A percentile compares a stretch with the other conserved stretches of the same genome.
Conservation (phyloP, 2,329 filamentous ascomycete species). For the Ascosphaera apis region DNA sequence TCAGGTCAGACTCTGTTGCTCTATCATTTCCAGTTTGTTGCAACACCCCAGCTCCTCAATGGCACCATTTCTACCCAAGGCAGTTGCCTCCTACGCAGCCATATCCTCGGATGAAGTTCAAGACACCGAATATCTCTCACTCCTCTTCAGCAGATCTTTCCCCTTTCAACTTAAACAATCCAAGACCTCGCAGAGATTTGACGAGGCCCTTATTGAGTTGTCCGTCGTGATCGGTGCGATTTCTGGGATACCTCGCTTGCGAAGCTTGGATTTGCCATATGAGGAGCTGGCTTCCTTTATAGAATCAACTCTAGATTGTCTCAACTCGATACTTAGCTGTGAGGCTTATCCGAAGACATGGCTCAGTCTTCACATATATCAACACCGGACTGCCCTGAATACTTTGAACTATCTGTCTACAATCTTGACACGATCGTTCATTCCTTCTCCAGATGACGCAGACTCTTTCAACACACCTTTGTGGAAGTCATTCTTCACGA, state of each 20-base stretch:
- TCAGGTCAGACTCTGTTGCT: slow-evolving; percentile 81
- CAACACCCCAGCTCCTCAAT: slow-evolving; percentile 57
- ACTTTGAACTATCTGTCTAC: slow-evolving; percentile 61
- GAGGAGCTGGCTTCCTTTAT: slow-evolving; percentile 54
- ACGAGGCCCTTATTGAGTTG: slow-evolving; percentile 73
- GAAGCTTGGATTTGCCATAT: slow-evolving; percentile 55
- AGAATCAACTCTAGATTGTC: slow-evolving; percentile 57
- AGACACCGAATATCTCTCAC: slow-evolving; percentile 41
- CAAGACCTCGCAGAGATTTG: slow-evolving; percentile 39
- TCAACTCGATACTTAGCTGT: slow-evolving; percentile 71
- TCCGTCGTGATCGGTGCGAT: slow-evolving; percentile 69
- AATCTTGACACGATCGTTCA: slow-evolving; percentile 58
- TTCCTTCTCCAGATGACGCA: slow-evolving; percentile 76
- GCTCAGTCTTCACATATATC: slow-evolving; percentile 83
- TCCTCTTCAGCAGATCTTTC: slow-evolving; percentile 75
- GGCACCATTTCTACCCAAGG: slow-evolving; percentile 72
- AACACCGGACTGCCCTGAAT: slow-evolving; percentile 73
- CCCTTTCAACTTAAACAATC: slow-evolving; percentile 61
- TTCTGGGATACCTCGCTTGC: slow-evolving; percentile 47
- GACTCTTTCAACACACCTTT: slow-evolving; percentile 81
- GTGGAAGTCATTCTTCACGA: slow-evolving; percentile 85
- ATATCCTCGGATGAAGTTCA: slow-evolving; percentile 43
- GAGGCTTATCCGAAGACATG: slow-evolving; percentile 75
- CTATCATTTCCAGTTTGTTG: slow-evolving; percentile 69
- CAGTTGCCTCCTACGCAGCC: slow-evolving; percentile 68